phyloP scores from a whole-genome alignment of 2,329 filamentous ascomycete species.

The Blastomyces percursus region DNA sequence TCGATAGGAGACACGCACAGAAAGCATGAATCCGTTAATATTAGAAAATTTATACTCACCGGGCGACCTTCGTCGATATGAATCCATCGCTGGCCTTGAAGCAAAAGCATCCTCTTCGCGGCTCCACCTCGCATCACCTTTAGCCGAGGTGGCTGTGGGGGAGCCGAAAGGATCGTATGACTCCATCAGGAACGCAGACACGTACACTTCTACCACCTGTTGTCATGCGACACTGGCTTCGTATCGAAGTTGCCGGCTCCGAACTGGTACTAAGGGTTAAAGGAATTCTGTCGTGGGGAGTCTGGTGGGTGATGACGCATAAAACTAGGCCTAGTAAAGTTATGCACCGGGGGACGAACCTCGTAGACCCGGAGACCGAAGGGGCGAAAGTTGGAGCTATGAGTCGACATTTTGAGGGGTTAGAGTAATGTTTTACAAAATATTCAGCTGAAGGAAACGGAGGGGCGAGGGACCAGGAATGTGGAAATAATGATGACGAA shows the following conservation, averaged over 20 bases:
- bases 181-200: constrained; percentile 30
- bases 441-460: constrained; percentile 15
- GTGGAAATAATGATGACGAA: constrained; percentile 5
- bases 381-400: constrained; percentile 23
- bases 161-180: constrained; percentile 38
- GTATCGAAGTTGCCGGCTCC: not conserved
- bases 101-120: constrained; percentile 32
- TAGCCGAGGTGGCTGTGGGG: constrained; percentile 20
- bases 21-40: not conserved
- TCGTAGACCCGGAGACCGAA: constrained; percentile 2
- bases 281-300: not conserved
- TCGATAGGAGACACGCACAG: not conserved
- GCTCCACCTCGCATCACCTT: constrained; percentile 26
- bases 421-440: constrained; percentile 21
- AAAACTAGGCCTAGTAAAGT: not conserved
- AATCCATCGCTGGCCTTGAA: constrained; percentile 27
- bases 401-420: constrained; percentile 29
- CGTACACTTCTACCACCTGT: not conserved
- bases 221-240: not conserved
- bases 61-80: constrained; percentile 38
- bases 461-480: constrained; percentile 17
- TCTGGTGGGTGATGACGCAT: not conserved
- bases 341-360: constrained; percentile 9
- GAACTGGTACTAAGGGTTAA: not conserved
- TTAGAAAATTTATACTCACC: constrained; percentile 23